A percentile compares a stretch with the other conserved stretches of the same genome.
phyloP scores from a whole-genome alignment of 352 stramenopile species.

The Aphanomyces euteiches region DNA sequence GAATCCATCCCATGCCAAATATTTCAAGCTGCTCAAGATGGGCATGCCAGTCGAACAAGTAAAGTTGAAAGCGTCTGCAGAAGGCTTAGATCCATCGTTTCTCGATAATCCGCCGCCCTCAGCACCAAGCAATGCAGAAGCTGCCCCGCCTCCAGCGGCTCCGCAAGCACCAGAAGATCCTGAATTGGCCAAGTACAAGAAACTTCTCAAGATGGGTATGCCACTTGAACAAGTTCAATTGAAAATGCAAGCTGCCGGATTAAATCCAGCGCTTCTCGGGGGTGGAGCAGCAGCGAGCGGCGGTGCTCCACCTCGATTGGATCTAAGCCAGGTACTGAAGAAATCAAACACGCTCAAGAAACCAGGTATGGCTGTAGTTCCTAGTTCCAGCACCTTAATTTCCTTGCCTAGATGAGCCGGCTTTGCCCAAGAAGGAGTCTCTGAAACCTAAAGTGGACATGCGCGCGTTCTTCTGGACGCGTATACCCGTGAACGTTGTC shows the following conservation, averaged over 20 bases:
- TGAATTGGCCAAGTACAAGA: conserved; percentile 88
- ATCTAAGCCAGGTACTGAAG: conserved; percentile 19
- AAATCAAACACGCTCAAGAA: conserved; percentile 1
- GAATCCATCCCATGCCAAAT: conserved; percentile 86
- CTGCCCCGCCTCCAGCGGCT: neutral
- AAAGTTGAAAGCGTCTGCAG: conserved; percentile 89
- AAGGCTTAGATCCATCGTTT: conserved; percentile 56
- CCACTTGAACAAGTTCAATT: conserved; percentile 89
- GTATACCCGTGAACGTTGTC: conserved; percentile 80
- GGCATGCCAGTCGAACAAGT: conserved; percentile 87
- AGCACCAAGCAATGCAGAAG: neutral
- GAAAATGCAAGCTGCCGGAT: conserved; percentile 83
- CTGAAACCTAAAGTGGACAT: conserved; percentile 86
- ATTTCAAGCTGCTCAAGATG: conserved; percentile 94
- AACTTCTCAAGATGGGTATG: conserved; percentile 90
- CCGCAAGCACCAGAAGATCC: neutral
- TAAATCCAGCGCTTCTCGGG: conserved; percentile 62
- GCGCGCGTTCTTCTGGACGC: conserved; percentile 85
- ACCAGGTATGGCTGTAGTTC: neutral
- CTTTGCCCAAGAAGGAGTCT: conserved; percentile 79
- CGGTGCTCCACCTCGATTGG: neutral
- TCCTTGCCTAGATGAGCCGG: conserved; percentile 43
- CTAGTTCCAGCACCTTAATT: too few species aligned
- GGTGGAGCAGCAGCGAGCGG: conserved; percentile 33
- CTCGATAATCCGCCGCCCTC: conserved; percentile 47